Evolutionary conservation across 2,329 filamentous ascomycete species (phyloP), one percentile per base, ranked within the genome.

Genomic region (Penicillium sclerotiorum): DNA sequence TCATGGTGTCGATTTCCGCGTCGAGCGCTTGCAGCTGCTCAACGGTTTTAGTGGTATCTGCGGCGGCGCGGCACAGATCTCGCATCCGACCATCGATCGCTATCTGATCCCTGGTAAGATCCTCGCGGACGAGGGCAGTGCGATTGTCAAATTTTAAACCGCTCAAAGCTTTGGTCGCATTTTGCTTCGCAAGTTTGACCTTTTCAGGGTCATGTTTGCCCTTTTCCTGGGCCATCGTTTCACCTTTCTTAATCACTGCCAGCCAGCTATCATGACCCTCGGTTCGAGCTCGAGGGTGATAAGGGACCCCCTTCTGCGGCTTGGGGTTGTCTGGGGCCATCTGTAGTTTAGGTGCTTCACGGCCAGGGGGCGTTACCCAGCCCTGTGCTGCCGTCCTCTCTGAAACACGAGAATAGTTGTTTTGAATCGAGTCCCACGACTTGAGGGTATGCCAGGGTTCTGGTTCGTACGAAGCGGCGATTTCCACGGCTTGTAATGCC

Each of bases 401-500:
- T 2, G 64, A 59, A 9, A 67, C 71, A 17, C 58, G 61, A 11
- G 62, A 52, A 3, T 56, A 55, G 39, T 63, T 68, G 13, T 57
- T 55, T 2, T 50, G 43, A 4, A 64, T 44, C 4, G 61, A 36
- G 20, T 64, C 60, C 56, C 55, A 65, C 20, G 60, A 60, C 27
- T 62, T 72, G 13, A 52, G 45, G 12, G 45, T 53, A 13, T 52
- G 37, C 53, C 64, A 63, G 2, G 36, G 18, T 8, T 59, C 59
- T 15, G 61, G 49, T 21, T 78, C 72, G 13, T 65, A 55, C 7
- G 74, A 72, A 20, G 59, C 52, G 15, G 79, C 83, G 8, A 91
- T 70, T 62, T 89, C 81, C 33, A 77, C 75, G 4, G 67, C 60
- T 40, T 69, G 64, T 13, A 59, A 57, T 20, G 63, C 60, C 20